Base-by-base conservation (phyloP, 2,329 filamentous ascomycete species). In the Ambrosiella xylebori region DNA sequence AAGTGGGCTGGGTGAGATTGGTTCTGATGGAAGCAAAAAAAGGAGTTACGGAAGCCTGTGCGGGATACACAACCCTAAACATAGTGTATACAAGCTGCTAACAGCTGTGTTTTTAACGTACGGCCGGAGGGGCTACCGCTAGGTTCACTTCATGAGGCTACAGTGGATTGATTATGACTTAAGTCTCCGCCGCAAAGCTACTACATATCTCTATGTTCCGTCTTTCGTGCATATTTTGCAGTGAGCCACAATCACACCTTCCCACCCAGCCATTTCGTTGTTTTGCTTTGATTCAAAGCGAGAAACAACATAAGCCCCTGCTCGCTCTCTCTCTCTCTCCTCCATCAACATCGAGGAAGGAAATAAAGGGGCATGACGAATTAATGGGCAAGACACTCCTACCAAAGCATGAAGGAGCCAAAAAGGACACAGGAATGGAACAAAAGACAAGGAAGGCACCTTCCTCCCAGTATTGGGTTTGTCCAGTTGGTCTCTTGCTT, bases 341-440 rank as follows among this genome's bases (percentile, higher is more conserved):
- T 35, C 44, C 27, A 53, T 56, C 19, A 45, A 44, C 17, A 39
- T 38, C 40, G 37, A 44, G 39, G 44, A 58, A 51, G 59, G 59
- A 60, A 60, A 60, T 60, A 60, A 60, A 60, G 59, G 59, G 59
- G 55, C 49, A 27, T 38, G 59, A 39, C 13, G 35, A 15, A 52
- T 57, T 51, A 53, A 45, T 53, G 49, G 56, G 49, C 47, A 13
- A 35, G 39, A 36, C 35, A 53, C 17, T 4, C 35, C 51, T 38
- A 51, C 45, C 47, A 51, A 35, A 57, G 41, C 19, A 47, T 44
- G 40, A 59, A 57, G 58, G 47, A 59, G 54, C 54, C 57, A 59
- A 53, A 59, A 52, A 52, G 38, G 27, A 50, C 36, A 54, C 47
- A 59, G 54, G 47, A 59, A 59, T 50, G 27, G 39, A 41, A 59